phyloP scores from a whole-genome alignment of 2,329 filamentous ascomycete species.

The Colletotrichum liriopes region DNA sequence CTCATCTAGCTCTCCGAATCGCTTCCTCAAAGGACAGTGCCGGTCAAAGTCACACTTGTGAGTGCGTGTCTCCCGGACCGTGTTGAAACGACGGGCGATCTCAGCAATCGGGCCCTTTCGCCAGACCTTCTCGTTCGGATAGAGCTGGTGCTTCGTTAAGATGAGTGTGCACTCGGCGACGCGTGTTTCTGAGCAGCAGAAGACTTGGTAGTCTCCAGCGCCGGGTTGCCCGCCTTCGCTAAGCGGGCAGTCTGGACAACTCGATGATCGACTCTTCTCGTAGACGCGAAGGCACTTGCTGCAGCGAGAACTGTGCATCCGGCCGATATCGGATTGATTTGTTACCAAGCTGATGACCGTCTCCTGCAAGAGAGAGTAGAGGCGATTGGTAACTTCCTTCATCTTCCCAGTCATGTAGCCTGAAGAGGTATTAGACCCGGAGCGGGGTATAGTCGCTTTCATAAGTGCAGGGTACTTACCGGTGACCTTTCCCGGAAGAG shows the following conservation, averaged over 20 bases:
- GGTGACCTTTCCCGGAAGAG: not conserved
- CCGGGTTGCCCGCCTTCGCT: not conserved
- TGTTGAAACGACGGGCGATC: not conserved
- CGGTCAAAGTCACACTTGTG: conserved; percentile 2
- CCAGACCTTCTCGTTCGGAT: conserved; percentile 8
- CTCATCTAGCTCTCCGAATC: not conserved
- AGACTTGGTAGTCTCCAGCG: not conserved
- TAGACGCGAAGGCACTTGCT: not conserved
- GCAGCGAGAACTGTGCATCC: conserved; percentile 3
- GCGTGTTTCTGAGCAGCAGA: conserved; percentile 4
- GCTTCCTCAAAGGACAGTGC: not conserved
- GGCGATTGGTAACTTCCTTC: not conserved
- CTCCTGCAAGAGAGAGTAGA: not conserved
- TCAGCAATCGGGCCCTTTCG: not conserved
- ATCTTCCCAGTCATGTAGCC: not conserved
- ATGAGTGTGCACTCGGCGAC: conserved; percentile 14
- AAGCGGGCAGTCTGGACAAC: not conserved
- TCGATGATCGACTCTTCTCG: not conserved
- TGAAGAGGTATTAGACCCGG: not conserved
- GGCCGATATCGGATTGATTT: not conserved
- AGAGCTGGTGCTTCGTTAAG: conserved; percentile 3
- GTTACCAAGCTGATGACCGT: not conserved
- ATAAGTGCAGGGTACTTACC: not conserved
- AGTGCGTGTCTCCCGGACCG: not conserved
- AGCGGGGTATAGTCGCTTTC: not conserved